These are phyloP conservation scores for Mimosa pudica DNA, from an alignment of 306 rosid species.

Conservation along the genomic window DNA sequence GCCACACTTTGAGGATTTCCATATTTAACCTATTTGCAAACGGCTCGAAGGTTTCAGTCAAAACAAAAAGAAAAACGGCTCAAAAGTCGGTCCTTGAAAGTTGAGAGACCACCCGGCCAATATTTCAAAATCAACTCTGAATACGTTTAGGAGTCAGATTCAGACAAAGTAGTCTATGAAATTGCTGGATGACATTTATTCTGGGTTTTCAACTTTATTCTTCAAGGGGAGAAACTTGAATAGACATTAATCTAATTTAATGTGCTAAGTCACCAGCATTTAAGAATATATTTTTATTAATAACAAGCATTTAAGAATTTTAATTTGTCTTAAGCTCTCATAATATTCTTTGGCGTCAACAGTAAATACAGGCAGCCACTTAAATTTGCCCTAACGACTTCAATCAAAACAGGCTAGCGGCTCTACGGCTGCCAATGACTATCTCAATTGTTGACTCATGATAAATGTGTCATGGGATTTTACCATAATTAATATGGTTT, in stretches of 20 bases:
- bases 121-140: background rate
- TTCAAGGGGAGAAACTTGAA: background rate
- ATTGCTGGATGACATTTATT: background rate
- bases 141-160: background rate
- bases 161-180: background rate
- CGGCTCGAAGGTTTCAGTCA: background rate
- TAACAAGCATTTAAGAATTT: background rate
- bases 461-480: constrained; percentile 2
- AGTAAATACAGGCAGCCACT: background rate
- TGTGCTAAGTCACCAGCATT: background rate
- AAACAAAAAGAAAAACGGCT: background rate
- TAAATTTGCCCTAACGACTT: background rate
- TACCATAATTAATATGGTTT: background rate
- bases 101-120: background rate
- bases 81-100: background rate
- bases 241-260: background rate
- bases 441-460: background rate
- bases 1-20: background rate
- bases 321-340: background rate
- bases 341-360: background rate
- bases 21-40: background rate
- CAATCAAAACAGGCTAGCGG: background rate
- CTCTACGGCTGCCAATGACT: background rate
- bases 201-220: background rate
- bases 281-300: too few species aligned